Evolutionary conservation across 106 monocot species (phyloP).

Genomic region (Triglochin maritima): DNA sequence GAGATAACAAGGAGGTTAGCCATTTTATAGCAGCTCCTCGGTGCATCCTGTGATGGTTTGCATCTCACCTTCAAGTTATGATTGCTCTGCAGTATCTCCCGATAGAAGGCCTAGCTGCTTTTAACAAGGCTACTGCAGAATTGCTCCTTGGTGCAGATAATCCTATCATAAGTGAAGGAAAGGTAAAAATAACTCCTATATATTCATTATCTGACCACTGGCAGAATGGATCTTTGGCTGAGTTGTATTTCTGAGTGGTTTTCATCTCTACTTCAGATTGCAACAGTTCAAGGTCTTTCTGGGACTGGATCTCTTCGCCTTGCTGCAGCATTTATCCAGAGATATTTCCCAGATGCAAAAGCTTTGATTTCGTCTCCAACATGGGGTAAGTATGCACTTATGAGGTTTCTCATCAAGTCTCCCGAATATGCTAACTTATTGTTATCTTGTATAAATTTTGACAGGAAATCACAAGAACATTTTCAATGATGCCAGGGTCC

Average conservation of each 20-base stretch:
- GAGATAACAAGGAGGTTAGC: slow-evolving; percentile 91
- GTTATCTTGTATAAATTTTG: slow-evolving; percentile 11
- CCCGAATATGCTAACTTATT: not conserved
- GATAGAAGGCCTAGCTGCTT: slow-evolving; percentile 94
- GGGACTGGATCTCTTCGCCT: slow-evolving; percentile 99
- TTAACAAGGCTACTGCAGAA: slow-evolving; percentile 91
- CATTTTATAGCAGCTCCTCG: not conserved
- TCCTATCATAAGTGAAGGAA: slow-evolving; percentile 50
- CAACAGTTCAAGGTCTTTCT: slow-evolving; percentile 92
- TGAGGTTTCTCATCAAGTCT: not conserved
- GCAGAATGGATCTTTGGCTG: too few relatives aligned
- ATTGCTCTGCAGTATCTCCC: slow-evolving; percentile 84
- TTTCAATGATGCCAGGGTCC: slow-evolving; percentile 97
- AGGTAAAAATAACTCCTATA: slow-evolving; percentile 25
- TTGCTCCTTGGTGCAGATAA: slow-evolving; percentile 84
- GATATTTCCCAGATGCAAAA: slow-evolving; percentile 96
- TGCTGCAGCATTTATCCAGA: slow-evolving; percentile 96
- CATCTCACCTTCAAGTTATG: not conserved
- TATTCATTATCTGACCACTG: not conserved
- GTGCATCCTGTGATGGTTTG: not conserved
- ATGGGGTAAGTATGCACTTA: slow-evolving; percentile 52
- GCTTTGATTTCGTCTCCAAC: slow-evolving; percentile 91
- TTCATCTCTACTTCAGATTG: slow-evolving; percentile 39
- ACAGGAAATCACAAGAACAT: slow-evolving; percentile 99
- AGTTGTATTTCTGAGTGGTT: not conserved